A percentile compares a stretch with the other conserved stretches of the same genome.
phyloP scores from a whole-genome alignment of 495 filamentous ascomycete genomes.

The Trichoderma asperelloides region DNA sequence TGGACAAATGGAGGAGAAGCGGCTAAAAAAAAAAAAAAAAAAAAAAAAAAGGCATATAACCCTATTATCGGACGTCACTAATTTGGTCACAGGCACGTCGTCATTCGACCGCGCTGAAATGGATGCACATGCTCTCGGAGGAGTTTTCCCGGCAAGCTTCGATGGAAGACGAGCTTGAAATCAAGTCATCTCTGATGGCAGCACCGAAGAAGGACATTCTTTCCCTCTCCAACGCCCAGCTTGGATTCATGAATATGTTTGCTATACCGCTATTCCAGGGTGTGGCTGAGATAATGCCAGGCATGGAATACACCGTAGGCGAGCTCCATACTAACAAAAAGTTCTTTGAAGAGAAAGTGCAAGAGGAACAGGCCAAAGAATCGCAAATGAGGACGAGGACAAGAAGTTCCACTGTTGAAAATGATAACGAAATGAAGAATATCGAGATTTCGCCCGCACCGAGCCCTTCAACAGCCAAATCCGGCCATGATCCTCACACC shows the following conservation, averaged over 20 bases:
- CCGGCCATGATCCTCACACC: slow-evolving; percentile 14
- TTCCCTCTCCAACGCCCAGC: slow-evolving; percentile 78
- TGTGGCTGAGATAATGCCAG: slow-evolving; percentile 73
- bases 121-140: slow-evolving; percentile 85
- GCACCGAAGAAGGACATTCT: slow-evolving; percentile 75
- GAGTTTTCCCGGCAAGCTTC: slow-evolving; percentile 88
- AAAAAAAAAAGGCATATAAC: too few species aligned
- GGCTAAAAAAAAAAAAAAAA: too few species aligned
- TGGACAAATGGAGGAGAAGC: background rate
- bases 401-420: slow-evolving; percentile 26
- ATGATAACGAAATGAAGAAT: slow-evolving; percentile 4
- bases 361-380: slow-evolving; percentile 34
- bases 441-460: slow-evolving; percentile 12
- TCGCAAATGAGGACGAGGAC: slow-evolving; percentile 16
- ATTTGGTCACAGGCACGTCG: slow-evolving; percentile 54
- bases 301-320: slow-evolving; percentile 70
- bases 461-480: slow-evolving; percentile 12
- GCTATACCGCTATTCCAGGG: slow-evolving; percentile 83
- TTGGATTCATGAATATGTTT: slow-evolving; percentile 94
- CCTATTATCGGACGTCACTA: background rate
- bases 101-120: slow-evolving; percentile 70
- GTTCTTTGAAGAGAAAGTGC: slow-evolving; percentile 60
- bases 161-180: slow-evolving; percentile 82
- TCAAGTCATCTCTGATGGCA: slow-evolving; percentile 77
- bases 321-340: slow-evolving; percentile 68